These are phyloP conservation scores for Colletotrichum endophyticum DNA, from an alignment of 2,329 filamentous ascomycete genomes.

Conservation along the genomic window DNA sequence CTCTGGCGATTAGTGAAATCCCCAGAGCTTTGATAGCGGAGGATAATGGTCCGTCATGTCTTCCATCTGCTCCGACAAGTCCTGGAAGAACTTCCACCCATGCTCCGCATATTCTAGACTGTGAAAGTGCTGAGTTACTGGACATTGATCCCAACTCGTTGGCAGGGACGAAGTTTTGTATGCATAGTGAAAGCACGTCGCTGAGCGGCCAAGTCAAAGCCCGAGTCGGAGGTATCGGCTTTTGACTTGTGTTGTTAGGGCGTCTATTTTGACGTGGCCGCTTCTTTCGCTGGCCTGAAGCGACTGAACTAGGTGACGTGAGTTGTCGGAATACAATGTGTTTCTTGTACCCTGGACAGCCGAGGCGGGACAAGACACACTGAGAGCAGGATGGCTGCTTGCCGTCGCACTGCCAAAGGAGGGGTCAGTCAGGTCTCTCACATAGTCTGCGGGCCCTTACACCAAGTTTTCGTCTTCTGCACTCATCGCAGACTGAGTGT, in stretches of 20 bases:
- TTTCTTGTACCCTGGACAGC: slow-evolving; percentile 28
- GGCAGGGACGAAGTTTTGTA: slow-evolving; percentile 25
- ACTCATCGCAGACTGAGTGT: background rate
- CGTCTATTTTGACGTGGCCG: background rate
- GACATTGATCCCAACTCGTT: background rate
- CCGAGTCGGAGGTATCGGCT: background rate
- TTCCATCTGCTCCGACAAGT: slow-evolving; percentile 23
- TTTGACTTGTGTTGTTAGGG: background rate
- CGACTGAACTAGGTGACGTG: background rate
- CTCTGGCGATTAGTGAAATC: slow-evolving; percentile 29
- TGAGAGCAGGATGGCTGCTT: slow-evolving; percentile 28
- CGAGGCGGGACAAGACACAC: slow-evolving; percentile 20
- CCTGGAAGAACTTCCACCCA: slow-evolving; percentile 43
- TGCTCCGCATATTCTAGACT: slow-evolving; percentile 41
- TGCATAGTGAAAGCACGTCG: slow-evolving; percentile 27
- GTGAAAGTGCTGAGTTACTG: slow-evolving; percentile 17
- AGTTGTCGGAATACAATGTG: slow-evolving; percentile 26
- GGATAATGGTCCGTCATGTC: slow-evolving; percentile 25
- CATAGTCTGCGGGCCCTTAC: background rate
- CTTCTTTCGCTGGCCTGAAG: background rate
- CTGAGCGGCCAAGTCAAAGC: slow-evolving; percentile 24
- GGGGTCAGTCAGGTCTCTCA: background rate
- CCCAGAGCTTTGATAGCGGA: slow-evolving; percentile 37
- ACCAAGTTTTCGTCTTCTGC: background rate
- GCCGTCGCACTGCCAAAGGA: slow-evolving; percentile 27